Base-by-base conservation (phyloP, 2,329 filamentous ascomycete genomes). In the Pseudogymnoascus sp. region DNA sequence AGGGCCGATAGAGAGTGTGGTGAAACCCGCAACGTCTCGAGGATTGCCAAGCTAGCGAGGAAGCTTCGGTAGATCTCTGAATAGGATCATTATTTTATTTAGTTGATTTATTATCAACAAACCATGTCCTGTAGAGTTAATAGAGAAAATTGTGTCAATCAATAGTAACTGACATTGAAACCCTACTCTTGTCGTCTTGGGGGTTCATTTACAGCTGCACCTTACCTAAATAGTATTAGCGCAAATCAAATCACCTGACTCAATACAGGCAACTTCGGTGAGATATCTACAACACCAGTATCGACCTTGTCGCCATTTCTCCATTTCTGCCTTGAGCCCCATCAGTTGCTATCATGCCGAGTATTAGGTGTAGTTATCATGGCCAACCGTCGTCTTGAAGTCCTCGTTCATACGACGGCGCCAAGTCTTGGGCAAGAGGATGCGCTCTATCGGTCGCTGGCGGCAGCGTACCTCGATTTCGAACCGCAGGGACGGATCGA, bases 361-460 rank as follows among this genome's bases (percentile, higher is more conserved):
- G 34, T 34, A 14, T 34, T 14, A 34, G 28, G 3, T 5, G 9
- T 21, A 34, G 9, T 56, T 56, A 56, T 34, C 5, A 56, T 56
- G 49, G 49, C 25, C 14, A 56, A 56, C 49, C 28, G 28, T 16
- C 49, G 49, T 36, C 49, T 73, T 60, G 71, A 74, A 63, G 72
- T 74, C 56, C 65, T 74, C 59, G 68, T 74, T 40, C 72, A 74
- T 60, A 68, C 67, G 18, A 64, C 70, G 18, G 72, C 72, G 34
- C 70, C 69, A 62, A 74, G 72, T 63, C 34, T 60, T 42, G 71
- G 68, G 11, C 65, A 64, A 63, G 71, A 74, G 66, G 72, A 74
- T 67, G 65, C 68, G 3, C 64, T 68, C 65, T 73, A 72, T 62
- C 61, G 72, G 63, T 68, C 69, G n/a, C 60, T 74, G 28, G 71